Percentiles rank a stretch among this genome's conserved stretches.
phyloP scores from a whole-genome alignment of 2,329 filamentous ascomycete genomes.

The Colletotrichum sp. region DNA sequence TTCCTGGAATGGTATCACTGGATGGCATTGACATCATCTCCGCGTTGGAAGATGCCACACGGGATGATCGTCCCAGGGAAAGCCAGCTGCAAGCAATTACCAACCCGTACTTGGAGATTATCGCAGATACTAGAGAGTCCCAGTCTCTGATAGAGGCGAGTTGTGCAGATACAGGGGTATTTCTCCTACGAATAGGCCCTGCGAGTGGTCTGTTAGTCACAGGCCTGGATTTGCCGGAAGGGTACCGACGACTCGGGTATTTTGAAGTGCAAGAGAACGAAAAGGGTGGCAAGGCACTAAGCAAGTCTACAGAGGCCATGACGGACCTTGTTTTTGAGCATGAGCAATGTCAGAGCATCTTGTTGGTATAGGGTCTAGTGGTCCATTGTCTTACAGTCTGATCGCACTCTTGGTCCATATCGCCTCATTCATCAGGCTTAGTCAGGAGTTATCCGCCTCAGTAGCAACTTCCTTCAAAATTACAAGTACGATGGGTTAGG shows the following conservation, averaged over 20 bases:
- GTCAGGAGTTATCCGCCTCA: background rate
- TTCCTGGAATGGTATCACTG: background rate
- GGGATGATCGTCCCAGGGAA: background rate
- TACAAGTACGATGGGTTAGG: background rate
- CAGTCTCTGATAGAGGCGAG: background rate
- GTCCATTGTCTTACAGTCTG: background rate
- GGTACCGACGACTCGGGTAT: background rate
- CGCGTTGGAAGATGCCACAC: background rate
- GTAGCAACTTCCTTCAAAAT: background rate
- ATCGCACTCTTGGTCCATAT: background rate
- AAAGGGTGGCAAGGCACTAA: background rate
- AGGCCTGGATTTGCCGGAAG: accelerated
- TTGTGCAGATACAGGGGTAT: background rate
- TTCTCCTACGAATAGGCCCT: background rate
- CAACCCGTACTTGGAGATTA: background rate
- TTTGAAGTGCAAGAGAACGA: background rate
- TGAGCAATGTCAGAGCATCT: background rate
- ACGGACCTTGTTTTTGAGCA: background rate
- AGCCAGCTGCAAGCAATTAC: background rate
- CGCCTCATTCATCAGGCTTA: accelerated
- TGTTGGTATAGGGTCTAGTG: background rate
- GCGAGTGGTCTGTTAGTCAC: background rate
- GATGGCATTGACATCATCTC: background rate
- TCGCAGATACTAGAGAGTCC: background rate
- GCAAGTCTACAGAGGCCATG: background rate